A percentile compares a stretch with the other conserved stretches of the same genome.
Conservation (phyloP, 2,329 filamentous ascomycete genomes). For the Curvularia lunata region DNA sequence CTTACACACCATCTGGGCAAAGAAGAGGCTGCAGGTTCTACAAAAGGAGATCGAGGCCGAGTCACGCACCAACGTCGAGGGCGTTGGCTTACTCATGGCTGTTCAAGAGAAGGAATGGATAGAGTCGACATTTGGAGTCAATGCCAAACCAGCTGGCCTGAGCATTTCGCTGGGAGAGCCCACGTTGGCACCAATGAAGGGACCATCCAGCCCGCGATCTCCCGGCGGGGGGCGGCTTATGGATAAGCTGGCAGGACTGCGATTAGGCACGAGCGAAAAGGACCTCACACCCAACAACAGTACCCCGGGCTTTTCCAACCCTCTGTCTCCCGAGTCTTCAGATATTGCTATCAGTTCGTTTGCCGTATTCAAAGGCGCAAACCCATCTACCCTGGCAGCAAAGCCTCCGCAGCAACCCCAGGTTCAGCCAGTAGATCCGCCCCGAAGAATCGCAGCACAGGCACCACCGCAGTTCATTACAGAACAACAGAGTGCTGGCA, state of each 20-base stretch:
- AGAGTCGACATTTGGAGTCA: conserved; percentile 75
- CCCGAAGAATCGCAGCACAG: conserved; percentile 44
- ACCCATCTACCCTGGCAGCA: conserved; percentile 49
- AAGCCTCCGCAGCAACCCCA: conserved; percentile 50
- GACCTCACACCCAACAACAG: conserved; percentile 62
- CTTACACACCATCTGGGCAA: conserved; percentile 88
- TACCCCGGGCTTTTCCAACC: conserved; percentile 48
- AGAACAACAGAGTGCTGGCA: conserved; percentile 49
- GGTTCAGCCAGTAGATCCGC: conserved; percentile 28
- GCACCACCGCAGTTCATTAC: conserved; percentile 49
- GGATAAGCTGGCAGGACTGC: conserved; percentile 81
- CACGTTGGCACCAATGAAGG: conserved; percentile 54
- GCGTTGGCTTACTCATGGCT: conserved; percentile 83
- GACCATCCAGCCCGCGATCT: conserved; percentile 66
- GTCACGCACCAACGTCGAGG: conserved; percentile 75
- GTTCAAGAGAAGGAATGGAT: conserved; percentile 86
- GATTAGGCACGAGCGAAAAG: conserved; percentile 73
- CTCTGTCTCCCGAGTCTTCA: conserved; percentile 67
- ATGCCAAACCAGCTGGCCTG: conserved; percentile 50
- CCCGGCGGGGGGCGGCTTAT: conserved; percentile 72
- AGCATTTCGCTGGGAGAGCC: conserved; percentile 47
- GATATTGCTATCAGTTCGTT: conserved; percentile 68
- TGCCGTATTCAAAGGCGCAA: conserved; percentile 62
- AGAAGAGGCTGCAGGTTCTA: conserved; percentile 76
- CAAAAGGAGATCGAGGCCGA: conserved; percentile 79